Conservation (phyloP, 106 monocot genomes). For the Acorus gramineus region DNA sequence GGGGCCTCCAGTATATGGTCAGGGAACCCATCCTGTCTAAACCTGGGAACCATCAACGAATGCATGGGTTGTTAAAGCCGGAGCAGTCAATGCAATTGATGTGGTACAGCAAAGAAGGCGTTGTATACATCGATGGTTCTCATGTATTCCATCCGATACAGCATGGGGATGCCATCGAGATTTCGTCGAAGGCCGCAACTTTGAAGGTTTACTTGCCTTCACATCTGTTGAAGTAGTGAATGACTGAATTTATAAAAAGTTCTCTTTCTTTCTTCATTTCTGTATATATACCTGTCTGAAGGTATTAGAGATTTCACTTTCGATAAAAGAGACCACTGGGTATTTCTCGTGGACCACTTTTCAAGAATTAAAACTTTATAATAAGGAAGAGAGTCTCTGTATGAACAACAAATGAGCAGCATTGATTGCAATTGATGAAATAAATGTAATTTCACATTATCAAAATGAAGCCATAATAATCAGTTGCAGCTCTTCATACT, state of each 20-base stretch:
- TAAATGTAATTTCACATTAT: too few species aligned
- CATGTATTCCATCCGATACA: conserved; percentile 49
- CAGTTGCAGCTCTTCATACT: too few species aligned
- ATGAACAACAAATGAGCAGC: too few species aligned
- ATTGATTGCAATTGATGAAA: too few species aligned
- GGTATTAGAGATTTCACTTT: too few species aligned
- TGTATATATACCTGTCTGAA: too few species aligned
- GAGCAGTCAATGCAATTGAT: conserved; percentile 31
- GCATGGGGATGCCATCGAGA: conserved; percentile 62
- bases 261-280: too few species aligned
- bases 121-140: conserved; percentile 76
- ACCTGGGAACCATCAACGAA: conserved; percentile 15
- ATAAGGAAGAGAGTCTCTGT: too few species aligned
- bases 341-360: too few species aligned
- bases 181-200: conserved; percentile 51
- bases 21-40: conserved; percentile 69
- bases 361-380: too few species aligned
- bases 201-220: conserved; percentile 74
- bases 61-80: conserved; percentile 64
- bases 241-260: not conserved
- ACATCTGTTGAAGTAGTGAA: conserved; percentile 11
- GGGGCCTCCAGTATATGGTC: conserved; percentile 87
- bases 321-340: too few species aligned
- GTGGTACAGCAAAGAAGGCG: conserved; percentile 73
- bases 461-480: too few species aligned